Evolutionary conservation across 768 basidiomycete species (phyloP), one percentile per base, ranked within the genome.

Genomic region (Xerocomus brunneocitrinus): DNA sequence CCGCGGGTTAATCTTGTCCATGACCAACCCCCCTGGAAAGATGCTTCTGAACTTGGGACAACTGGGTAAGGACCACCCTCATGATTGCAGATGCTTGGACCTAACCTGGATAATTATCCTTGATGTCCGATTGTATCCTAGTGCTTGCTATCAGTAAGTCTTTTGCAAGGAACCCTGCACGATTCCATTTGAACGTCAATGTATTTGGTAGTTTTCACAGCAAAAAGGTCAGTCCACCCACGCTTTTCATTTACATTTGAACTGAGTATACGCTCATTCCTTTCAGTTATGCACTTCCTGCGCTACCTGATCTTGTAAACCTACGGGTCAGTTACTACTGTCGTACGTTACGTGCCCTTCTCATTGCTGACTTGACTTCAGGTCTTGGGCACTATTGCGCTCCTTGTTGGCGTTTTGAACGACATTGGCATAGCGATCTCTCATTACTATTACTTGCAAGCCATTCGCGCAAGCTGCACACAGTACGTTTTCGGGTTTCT

Each of bases 401-500:
- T 87, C 3, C 74, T 69, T n/a, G 56, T 77, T 19, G 79, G 81
- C 2, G 73, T 78, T 36, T 31, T 72, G 6, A 78, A 79, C 6
- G 84, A 87, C 62, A 58, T 79, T 4, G 53, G 73, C 32, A 83
- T 79, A 31, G 79, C 84, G 4, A 64, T 61, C 0, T 70, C 81
- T 2, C 73, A 85, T 9, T 79, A 76, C 55, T 81, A 66, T 57
- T 84, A 80, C 67, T 69, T 86, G 57, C 76, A 78, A 50, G 73
- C 61, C 47, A 72, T 85, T 57, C 74, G 80, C 41, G 79, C 79
- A 1, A 80, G 76, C 16, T 75, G 78, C 54, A 60, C 67, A 50
- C 65, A 69, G 81, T 76, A 60, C 31, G 72, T 65, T 36, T 50
- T 28, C 41, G 6, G 31, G 30, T 52, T 8, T 13, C n/a, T n/a